Base-by-base conservation (phyloP, 345 rosid species). In the Citrus hindsii region DNA sequence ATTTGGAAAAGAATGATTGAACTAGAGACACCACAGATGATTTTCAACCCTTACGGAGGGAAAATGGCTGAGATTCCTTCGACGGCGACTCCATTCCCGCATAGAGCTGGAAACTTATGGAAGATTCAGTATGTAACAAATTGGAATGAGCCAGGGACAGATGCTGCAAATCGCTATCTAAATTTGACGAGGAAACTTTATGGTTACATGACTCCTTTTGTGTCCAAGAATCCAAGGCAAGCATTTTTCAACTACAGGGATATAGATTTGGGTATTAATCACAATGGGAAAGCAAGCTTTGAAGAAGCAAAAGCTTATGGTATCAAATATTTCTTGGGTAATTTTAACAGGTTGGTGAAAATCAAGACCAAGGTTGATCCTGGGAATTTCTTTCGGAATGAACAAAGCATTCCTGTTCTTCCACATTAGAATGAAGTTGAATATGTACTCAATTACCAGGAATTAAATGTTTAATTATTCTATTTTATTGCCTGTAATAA, bases 1-100 rank as follows among this genome's bases (percentile, higher is more conserved):
- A 79, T 88, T 7, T 83, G 88, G 79, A 83, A 86, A 64, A 81
- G 77, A 61, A 33, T 92, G 64, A 80, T 77, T 6, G 84, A 85
- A 35, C 27, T 81, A 35, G 85, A 79, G 56, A 71, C 75, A 16
- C 69, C 71, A 4, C 24, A 10, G n/a, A 32, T 87, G 81, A 3
- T 14, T 40, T 84, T 80, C 74, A 88, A 78, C 46, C 88, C 96
- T 0, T 89, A 92, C 8, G 96, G 93, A 2, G 92, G 96, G 0
- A 87, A 77, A 76, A 92, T 90, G 96, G 42, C 60, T 10, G 86
- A 92, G 80, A 86, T 92, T 22, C 67, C 89, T 0, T 77, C 79
- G 6, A 48, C 86, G 0, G 86, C 67, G 13, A 79, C 86, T 22
- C 88, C 92, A 0, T 92, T 90, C 30, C 97, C 97, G 0, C 97